Conservation (phyloP, 345 rosid species). For the Lenwebbia sp. region DNA sequence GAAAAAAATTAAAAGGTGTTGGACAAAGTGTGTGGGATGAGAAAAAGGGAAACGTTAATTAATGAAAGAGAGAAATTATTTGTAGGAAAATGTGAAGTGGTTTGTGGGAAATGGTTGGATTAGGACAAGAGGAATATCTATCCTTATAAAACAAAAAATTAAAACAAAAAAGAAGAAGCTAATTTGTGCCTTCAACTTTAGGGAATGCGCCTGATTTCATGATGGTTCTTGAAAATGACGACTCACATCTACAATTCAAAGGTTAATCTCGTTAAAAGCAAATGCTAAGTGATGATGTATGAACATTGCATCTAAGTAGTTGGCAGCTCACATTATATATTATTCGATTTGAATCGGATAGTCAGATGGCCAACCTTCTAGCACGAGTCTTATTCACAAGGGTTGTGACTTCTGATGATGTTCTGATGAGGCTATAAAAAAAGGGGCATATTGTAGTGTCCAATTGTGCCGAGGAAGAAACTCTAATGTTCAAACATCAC, state of each 20-base stretch:
- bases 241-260: neutral
- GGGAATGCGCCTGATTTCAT: slow-evolving; percentile 36
- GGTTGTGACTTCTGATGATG: neutral
- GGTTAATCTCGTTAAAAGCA: neutral
- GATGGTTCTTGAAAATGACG: slow-evolving; percentile 37
- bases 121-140: slow-evolving; percentile 32
- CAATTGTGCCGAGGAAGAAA: neutral
- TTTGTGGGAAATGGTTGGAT: slow-evolving; percentile 27
- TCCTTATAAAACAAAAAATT: neutral
- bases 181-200: slow-evolving; percentile 16
- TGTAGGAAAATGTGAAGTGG: slow-evolving; percentile 4
- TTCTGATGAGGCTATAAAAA: neutral
- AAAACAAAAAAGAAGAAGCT: slow-evolving; percentile 15
- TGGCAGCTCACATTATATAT: neutral
- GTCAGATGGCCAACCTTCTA: neutral
- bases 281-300: neutral
- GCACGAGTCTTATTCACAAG: neutral
- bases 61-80: neutral
- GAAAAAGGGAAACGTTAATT: slow-evolving; percentile 1
- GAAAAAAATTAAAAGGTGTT: neutral
- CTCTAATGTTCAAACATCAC: neutral
- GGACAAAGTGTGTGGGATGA: neutral
- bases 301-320: neutral
- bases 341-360: neutral
- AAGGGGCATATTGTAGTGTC: neutral